Base-by-base conservation (phyloP, 208 protist genomes). In the Trypanosoma platydactyli region DNA sequence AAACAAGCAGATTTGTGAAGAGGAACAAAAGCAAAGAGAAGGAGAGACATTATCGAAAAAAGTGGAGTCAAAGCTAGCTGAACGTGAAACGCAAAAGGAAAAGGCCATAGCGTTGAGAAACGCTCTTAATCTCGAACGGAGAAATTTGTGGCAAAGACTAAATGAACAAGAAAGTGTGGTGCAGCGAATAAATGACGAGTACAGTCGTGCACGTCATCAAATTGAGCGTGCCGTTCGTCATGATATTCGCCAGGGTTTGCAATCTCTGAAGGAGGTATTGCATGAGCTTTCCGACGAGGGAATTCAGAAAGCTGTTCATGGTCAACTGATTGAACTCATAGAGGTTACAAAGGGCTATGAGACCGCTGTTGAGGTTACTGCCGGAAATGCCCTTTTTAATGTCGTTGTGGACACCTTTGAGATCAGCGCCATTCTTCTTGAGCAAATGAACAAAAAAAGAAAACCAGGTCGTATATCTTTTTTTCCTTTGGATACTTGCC, bases 381-480 rank as follows among this genome's bases (percentile, higher is more conserved):
- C 94, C 25, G 97, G 94, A 15, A 98, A 96, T 73, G 68, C 85
- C 13, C 82, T 99, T 1, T 99, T 99, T 76, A 88, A 99, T 76
- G 81, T 99, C 22, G 97, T 99, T 6, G 98, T 99, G 13, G 98
- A 99, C 62, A 94, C 75, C 9, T 98, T 99, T 76, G 88, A 97
- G 25, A 80, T 86, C 1, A 96, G 97, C 48, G 77, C 86, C 1
- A 68, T 77, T 12, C 56, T 99, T 16, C 77, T 99, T 0, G 76
- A 94, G 15, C 64, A 92, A 38, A 95, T 99, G 76, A 97, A 98
- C 56, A 76, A 80, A 42, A 50, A 75, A 0, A 81, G 80, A 30
- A 94, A 92, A 54, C 81, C 81, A 18, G 98, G 98, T 7, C 84
- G 98, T 24, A 84, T 99, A 24, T 97, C 98, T 0, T 99, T 99